phyloP scores from a whole-genome alignment of 1,284 basidiomycete genomes.

The Leccinum huronense region DNA sequence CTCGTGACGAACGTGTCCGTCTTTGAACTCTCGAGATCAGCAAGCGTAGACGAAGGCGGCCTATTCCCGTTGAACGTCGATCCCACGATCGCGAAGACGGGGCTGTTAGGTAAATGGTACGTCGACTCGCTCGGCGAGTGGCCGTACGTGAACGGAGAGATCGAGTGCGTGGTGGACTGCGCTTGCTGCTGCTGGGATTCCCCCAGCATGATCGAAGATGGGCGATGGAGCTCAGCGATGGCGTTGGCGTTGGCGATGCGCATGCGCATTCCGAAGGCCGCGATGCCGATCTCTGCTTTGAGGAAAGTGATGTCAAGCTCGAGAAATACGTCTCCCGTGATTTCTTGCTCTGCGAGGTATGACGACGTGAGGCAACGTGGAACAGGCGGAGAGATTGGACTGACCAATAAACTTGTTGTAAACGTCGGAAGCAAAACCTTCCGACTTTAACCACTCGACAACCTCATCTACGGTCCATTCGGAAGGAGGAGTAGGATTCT shows the following conservation, averaged over 20 bases:
- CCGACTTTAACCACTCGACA: slow-evolving; percentile 81
- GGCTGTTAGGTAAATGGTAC: slow-evolving; percentile 38
- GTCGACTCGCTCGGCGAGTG: slow-evolving; percentile 40
- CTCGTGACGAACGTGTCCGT: slow-evolving; percentile 28
- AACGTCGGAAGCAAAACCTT: slow-evolving; percentile 83
- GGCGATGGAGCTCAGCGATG: slow-evolving; percentile 85
- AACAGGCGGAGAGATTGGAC: slow-evolving; percentile 26
- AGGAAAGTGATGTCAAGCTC: slow-evolving; percentile 91
- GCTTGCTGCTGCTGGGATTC: slow-evolving; percentile 37
- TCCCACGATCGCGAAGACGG: slow-evolving; percentile 31
- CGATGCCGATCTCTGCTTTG: slow-evolving; percentile 93
- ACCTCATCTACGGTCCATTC: slow-evolving; percentile 92
- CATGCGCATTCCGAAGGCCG: slow-evolving; percentile 92
- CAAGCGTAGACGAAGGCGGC: slow-evolving; percentile 24
- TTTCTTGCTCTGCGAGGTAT: slow-evolving; percentile 81
- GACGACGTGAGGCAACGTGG: not conserved
- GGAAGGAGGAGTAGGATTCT: slow-evolving; percentile 45
- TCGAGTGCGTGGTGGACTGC: slow-evolving; percentile 46
- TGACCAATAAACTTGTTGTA: slow-evolving; percentile 83
- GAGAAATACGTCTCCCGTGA: slow-evolving; percentile 93
- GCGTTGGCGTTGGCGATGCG: slow-evolving; percentile 79
- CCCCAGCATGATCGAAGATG: slow-evolving; percentile 53
- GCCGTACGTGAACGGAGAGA: slow-evolving; percentile 37
- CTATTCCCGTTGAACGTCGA: slow-evolving; percentile 23
- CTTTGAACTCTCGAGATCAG: slow-evolving; percentile 42